Percentiles rank a stretch among this genome's conserved stretches.
Evolutionary conservation across 78 protist genomes (phyloP).

Genomic region (Monocercomonoides exilis): DNA sequence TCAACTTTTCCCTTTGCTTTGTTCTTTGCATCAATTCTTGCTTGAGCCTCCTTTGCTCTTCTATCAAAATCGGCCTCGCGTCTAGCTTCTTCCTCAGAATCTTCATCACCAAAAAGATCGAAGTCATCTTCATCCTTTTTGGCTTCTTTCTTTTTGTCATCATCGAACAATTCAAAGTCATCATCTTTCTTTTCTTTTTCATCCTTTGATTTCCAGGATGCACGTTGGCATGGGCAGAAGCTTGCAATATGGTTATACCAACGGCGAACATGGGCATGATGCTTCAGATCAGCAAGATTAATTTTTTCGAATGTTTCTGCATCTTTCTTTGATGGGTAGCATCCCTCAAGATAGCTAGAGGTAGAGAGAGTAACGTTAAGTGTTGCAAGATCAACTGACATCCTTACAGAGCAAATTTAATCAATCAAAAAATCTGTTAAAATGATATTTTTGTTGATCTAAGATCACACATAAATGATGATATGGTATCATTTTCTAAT

Average conservation of each 20-base stretch:
- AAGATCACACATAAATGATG: too few relatives aligned
- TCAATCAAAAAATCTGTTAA: too few relatives aligned
- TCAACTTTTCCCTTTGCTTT: neutral
- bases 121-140: neutral
- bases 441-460: too few relatives aligned
- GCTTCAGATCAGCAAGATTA: too few relatives aligned
- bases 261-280: neutral
- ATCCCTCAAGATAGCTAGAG: neutral
- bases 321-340: neutral
- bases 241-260: neutral
- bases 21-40: slow-evolving; percentile 3
- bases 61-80: neutral
- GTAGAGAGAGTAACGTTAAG: neutral
- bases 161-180: neutral
- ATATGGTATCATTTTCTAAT: too few relatives aligned
- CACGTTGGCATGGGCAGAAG: neutral
- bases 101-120: slow-evolving; percentile 9
- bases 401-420: too few relatives aligned
- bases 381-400: neutral
- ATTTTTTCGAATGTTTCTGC: neutral
- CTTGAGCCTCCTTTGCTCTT: slow-evolving; percentile 8
- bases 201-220: neutral
- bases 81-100: neutral
- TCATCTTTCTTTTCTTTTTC: neutral
- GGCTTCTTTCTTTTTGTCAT: too few relatives aligned